Evolutionary conservation across 1,284 basidiomycete genomes (phyloP), one percentile per base, ranked within the genome.

Genomic region (Anthracocystis panici-leucophaei): DNA sequence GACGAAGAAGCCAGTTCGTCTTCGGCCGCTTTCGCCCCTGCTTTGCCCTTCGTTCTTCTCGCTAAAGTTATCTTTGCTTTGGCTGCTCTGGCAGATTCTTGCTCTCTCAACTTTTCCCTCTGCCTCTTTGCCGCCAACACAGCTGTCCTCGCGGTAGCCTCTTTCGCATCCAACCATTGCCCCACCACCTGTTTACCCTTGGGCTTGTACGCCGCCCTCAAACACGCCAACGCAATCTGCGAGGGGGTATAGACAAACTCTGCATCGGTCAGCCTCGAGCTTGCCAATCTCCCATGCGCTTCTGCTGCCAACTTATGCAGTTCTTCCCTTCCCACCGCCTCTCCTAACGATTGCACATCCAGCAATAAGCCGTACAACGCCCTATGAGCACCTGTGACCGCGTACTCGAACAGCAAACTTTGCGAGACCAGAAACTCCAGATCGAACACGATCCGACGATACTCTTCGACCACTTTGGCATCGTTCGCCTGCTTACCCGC

Each of bases 361-460:
- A 99, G 88, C 87, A 91, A 91, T 54, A 97, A 89, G 1, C 96
- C 96, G 89, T 94, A 93, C 21, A 97, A 84, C 0, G 94, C 92
- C 60, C 93, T 89, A 80, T 97, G 93, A 1, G 94, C 90, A 80
- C 96, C 94, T 89, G 93, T 94, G 0, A 95, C 90, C 16, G 92
- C 91, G 82, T 97, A 97, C 84, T 99, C 94, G 76, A 99, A 99
- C 42, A 90, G 88, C 31, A 99, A 88, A 75, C 92, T 94, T 86
- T 98, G 97, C 0, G 94, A 93, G 12, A 99, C 92, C 14, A 97
- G 90, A 82, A 98, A 99, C 86, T 99, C 96, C 45, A 97, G 89
- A 59, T 94, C 92, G 48, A 97, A 89, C 8, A 99, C 92, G 80
- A 95, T 93, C 11, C 89, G 89, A 5, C 91, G 89, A 4, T 89